Conservation (phyloP, 2,329 filamentous ascomycete genomes). For the Gnomoniopsis sp. region DNA sequence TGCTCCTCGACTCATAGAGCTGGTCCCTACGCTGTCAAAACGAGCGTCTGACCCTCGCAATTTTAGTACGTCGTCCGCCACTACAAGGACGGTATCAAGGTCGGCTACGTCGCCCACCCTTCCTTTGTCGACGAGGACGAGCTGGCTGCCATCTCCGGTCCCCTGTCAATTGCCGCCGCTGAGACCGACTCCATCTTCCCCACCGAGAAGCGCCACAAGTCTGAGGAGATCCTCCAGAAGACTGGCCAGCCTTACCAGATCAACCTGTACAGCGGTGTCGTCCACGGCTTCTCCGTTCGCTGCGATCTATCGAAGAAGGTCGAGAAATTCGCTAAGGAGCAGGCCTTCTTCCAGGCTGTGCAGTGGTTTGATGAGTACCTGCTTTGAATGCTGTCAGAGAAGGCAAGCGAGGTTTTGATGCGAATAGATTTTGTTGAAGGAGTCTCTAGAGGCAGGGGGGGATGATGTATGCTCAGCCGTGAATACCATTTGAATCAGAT, state of each 20-base stretch:
- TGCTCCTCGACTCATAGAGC: too few species aligned
- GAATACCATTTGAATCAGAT: too few species aligned
- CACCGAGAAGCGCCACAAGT: slow-evolving; percentile 58
- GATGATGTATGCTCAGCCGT: too few species aligned
- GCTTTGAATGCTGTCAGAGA: slow-evolving; percentile 20
- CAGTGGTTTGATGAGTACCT: slow-evolving; percentile 70
- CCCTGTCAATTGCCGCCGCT: slow-evolving; percentile 63
- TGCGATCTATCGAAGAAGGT: slow-evolving; percentile 55
- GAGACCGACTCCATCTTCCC: slow-evolving; percentile 67
- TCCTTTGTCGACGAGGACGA: slow-evolving; percentile 69
- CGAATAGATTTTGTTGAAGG: too few species aligned
- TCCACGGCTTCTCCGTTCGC: slow-evolving; percentile 74
- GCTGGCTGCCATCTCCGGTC: slow-evolving; percentile 61
- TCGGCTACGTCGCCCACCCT: slow-evolving; percentile 73
- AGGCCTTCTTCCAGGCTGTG: slow-evolving; percentile 75
- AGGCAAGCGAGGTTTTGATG: too few species aligned
- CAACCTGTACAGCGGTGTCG: slow-evolving; percentile 67
- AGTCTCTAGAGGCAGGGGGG: too few species aligned
- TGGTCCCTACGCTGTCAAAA: too few species aligned
- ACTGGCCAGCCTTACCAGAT: slow-evolving; percentile 67
- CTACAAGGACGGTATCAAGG: slow-evolving; percentile 61
- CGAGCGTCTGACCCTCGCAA: background rate
- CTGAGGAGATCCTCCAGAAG: slow-evolving; percentile 60
- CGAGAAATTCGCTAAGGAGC: slow-evolving; percentile 71
- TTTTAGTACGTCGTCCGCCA: slow-evolving; percentile 65